Base-by-base conservation (phyloP, 768 basidiomycete genomes). In the Clathrus columnatus region DNA sequence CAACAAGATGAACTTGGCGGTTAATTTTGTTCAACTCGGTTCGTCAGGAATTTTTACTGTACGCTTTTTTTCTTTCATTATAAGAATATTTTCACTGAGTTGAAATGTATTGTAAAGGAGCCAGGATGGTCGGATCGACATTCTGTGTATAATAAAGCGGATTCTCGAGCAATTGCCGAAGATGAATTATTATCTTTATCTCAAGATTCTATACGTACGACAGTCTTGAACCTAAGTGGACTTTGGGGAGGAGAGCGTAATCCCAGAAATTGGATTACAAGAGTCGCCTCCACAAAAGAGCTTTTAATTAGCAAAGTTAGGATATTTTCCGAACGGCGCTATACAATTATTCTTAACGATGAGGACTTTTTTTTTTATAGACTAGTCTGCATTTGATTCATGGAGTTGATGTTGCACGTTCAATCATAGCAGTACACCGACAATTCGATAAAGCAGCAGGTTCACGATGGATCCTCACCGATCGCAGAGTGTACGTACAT, bases 41-140 rank as follows among this genome's bases (percentile, higher is more conserved):
- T 72, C 77, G 7, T 78, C 80, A 2, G 74, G 79, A 7, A 80
- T 83, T 21, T 86, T 79, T 79, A 77, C 78, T 63, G 82, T 81
- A 60, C 64, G 80, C 59, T 11, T 45, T 7, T 53, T 18, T 45
- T 27, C 20, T 4, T 36, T 26, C 11, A 36, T 21, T 14, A 36
- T 7, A 5, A 44, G 44, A 11, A 44, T 44, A 4, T 36, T 14
- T 36, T 11, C 4, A n/a, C n/a, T n/a, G 7, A 36, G 14, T 36
- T 36, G n/a, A 11, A 8, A 36, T 36, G 56, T 53, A 20, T 56
- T 56, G 42, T 59, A 63, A 50, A 44, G 18, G 45, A 48, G 11
- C 20, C 57, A 23, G 42, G 61, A 29, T 83, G 81, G 78, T 76
- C 73, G 50, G 77, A 81, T 61, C 73, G 82, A 20, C 74, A 78